Evolutionary conservation across 345 rosid species (phyloP), one percentile per base, ranked within the genome.

Genomic region (Ricinus communis): DNA sequence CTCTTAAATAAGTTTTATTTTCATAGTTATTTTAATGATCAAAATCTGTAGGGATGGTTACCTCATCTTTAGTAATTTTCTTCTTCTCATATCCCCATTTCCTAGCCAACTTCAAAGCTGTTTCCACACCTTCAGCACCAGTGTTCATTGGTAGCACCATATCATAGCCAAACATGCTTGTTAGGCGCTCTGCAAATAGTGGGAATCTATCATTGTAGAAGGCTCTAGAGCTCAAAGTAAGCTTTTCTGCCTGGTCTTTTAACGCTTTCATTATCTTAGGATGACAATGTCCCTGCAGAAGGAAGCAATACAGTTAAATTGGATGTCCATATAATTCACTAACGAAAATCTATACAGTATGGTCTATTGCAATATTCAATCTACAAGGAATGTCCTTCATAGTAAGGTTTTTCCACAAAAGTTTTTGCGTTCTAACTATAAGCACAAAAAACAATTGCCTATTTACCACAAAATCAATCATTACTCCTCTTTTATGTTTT

Each of bases 131-230:
- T 85, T 95, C 97, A 31, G 99, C 99, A 9, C 97, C 97, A 1
- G 99, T 95, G 71, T 95, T 95, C 99, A 95, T 95, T 4, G 99
- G 99, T 67, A 95, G 90, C 58, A 92, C 97, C 97, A 95, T 95
- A 40, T 92, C 97, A 68, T 90, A 92, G 46, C 99, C 97, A 73
- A 92, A 89, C 87, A 90, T 87, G 54, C 79, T 84, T 8, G 96
- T 87, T n/a, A 95, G 70, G 47, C 81, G 87, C 86, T 89, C 90
- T 0, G 99, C 97, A 63, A 90, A 87, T 53, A 83, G 6, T 14
- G 97, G 99, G 78, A 95, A 95, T 59, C 70, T 84, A 68, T 95
- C 96, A 74, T 95, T 95, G 43, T 92, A 82, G 75, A 95, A 95
- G 47, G 97, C 99, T 65, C 97, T 73, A 24, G 99, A 92, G 58